Base-by-base conservation (phyloP, 1,284 basidiomycete species). In the Naganishia liquefaciens region DNA sequence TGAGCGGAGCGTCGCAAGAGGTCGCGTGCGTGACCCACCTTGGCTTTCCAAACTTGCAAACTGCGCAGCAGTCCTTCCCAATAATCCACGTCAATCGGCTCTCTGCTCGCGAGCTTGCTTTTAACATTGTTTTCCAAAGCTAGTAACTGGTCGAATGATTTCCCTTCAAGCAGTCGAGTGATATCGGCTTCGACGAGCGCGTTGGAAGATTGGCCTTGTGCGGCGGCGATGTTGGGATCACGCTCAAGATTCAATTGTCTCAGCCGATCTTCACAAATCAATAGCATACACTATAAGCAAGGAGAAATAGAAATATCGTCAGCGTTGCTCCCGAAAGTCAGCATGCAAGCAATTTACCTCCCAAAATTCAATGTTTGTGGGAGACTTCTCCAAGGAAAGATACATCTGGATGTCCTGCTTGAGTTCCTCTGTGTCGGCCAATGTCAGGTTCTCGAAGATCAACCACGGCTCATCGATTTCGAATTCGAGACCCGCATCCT, bases 381-480 rank as follows among this genome's bases (percentile, higher is more conserved):
- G 87, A 21, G 85, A 84, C 71, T 88, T 87, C 76, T 99, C 96
- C 42, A 99, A 83, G 7, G 86, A 83, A 47, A 98, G 83, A 75
- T 98, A 97, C 74, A 87, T 87, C 77, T 93, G 88, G 70, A 99
- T 97, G 75, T 99, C 95, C 55, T 91, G 87, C 69, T 96, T 90
- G 23, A 99, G 81, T 77, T 99, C 95, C 70, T 93, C 87, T 3
- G 92, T 89, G 81, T 99, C 94, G 62, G 88, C 85, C 1, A 88
- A 80, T 19, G 90, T 87, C 37, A 99, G 83, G 75, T 89, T 96
- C 89, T 96, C 91, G 69, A 99, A 89, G 70, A 99, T 97, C 70
- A 89, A 89, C 80, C 97, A 97, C 0, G 96, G 96, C 77, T 99
- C 96, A 71, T 98, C 94, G 52, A 99, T 85, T 79, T 99, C 96